phyloP scores from a whole-genome alignment of 1,139 yeast species.

The Sugiyamaella novakii region DNA sequence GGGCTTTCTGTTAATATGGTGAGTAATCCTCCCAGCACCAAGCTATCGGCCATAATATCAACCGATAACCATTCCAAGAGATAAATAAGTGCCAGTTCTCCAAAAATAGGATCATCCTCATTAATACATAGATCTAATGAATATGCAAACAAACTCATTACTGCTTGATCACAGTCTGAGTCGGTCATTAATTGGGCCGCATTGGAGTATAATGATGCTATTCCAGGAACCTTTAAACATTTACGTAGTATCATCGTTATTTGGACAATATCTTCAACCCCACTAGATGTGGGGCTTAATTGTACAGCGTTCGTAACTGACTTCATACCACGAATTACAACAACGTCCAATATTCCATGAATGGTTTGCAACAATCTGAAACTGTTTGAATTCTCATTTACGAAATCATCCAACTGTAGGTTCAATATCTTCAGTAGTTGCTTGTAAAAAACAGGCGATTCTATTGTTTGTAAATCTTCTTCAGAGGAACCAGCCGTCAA shows the following conservation, averaged over 20 bases:
- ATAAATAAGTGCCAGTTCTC: constrained; percentile 70
- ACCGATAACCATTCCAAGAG: constrained; percentile 68
- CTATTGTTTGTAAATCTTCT: background rate
- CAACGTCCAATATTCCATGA: constrained; percentile 36
- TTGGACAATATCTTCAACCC: constrained; percentile 65
- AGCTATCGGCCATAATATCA: constrained; percentile 64
- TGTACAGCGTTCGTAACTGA: constrained; percentile 32
- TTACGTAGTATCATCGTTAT: constrained; percentile 64
- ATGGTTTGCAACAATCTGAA: constrained; percentile 31
- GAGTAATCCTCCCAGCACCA: constrained; percentile 67
- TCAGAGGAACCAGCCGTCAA: background rate
- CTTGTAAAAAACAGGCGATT: constrained; percentile 26
- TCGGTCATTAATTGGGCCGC: constrained; percentile 55
- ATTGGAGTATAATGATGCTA: constrained; percentile 52
- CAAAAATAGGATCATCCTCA: constrained; percentile 61
- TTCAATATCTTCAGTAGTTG: constrained; percentile 34
- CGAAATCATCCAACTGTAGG: constrained; percentile 34
- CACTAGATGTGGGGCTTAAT: constrained; percentile 40
- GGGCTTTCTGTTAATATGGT: constrained; percentile 75
- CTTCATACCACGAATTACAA: constrained; percentile 38
- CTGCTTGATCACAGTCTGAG: constrained; percentile 62
- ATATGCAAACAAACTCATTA: constrained; percentile 67
- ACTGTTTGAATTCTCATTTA: constrained; percentile 12
- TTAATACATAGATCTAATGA: constrained; percentile 64
- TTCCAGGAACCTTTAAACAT: constrained; percentile 55